Conservation (phyloP, 2,329 filamentous ascomycete species). For the Fusarium sterilihyphosum region DNA sequence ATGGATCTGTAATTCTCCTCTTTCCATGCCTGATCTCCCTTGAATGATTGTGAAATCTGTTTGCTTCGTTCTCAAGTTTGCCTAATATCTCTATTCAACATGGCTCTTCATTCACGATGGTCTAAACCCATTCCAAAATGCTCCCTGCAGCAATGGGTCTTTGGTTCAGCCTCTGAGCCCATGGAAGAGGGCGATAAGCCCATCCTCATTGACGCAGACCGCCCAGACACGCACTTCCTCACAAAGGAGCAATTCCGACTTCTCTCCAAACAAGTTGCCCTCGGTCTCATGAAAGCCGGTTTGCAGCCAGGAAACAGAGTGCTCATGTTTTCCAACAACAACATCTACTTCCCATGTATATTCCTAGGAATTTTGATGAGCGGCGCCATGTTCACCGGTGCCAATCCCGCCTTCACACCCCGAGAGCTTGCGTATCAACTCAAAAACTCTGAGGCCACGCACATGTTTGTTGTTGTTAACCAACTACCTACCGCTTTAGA, state of each 20-base stretch:
- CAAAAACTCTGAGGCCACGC: slow-evolving; percentile 72
- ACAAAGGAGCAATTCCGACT: slow-evolving; percentile 71
- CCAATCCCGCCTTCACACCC: slow-evolving; percentile 73
- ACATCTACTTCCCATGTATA: slow-evolving; percentile 74
- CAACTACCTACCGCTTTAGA: slow-evolving; percentile 72
- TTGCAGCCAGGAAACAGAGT: slow-evolving; percentile 74
- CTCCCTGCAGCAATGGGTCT: slow-evolving; percentile 65
- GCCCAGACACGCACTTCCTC: slow-evolving; percentile 73
- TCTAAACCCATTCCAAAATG: slow-evolving; percentile 54
- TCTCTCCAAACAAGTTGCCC: slow-evolving; percentile 76
- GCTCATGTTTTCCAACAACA: slow-evolving; percentile 79
- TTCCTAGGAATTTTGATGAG: slow-evolving; percentile 80
- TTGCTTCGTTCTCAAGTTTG: background rate
- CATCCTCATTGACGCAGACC: slow-evolving; percentile 70
- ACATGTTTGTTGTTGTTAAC: slow-evolving; percentile 69
- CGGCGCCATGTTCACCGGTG: slow-evolving; percentile 80
- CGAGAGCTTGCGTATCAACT: slow-evolving; percentile 81
- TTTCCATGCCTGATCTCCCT: background rate
- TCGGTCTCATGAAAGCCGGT: slow-evolving; percentile 72
- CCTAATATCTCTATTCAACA: slow-evolving; percentile 28
- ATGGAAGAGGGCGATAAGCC: slow-evolving; percentile 51
- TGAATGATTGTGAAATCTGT: background rate
- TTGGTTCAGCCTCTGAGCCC: slow-evolving; percentile 55
- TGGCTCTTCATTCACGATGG: slow-evolving; percentile 61
- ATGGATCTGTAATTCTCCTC: background rate